Base-by-base conservation (phyloP, 345 rosid species). In the Bruguiera parviflora region DNA sequence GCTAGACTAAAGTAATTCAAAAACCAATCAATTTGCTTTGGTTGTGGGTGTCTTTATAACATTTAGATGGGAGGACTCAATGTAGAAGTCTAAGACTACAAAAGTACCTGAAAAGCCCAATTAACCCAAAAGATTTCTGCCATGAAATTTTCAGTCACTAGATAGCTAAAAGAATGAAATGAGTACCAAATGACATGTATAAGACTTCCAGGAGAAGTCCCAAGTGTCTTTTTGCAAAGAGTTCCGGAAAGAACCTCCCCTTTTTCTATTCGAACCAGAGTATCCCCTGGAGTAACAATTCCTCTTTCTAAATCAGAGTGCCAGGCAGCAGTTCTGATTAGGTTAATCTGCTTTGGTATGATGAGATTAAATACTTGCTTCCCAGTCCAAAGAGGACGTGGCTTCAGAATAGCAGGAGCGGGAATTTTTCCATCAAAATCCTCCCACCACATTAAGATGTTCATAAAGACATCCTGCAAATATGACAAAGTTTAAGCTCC, bases 401-500 rank as follows among this genome's bases (percentile, higher is more conserved):
- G 99, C 84, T 90, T 89, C 83, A 89, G 71, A 83, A 94, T 83
- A 74, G 97, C 84, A 53, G 99, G 99, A 47, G 97, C 89, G 35
- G 99, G 97, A 80, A 94, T 83, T 83, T 94, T 91, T 77, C 99
- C 99, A 67, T 94, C 99, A 57, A 94, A 94, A 79, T 94, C 99
- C 84, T 94, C 99, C 99, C 99, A 94, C 99, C 99, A 94, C 97
- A 94, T 94, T 81, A 94, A 87, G 56, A 78, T 84, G 76, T 94
- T 94, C 99, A 94, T 94, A 70, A 94, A 94, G 24, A 94, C 99
- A 78, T 94, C 97, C 99, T 94, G 85, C 65, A 73, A 61, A 60
- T 21, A 53, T 5, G 25, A 66, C 8, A 33, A 27, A 46, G 20
- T n/a, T 58, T 43, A 64, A 21, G 31, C 21, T 28, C 27, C 5